phyloP scores from a whole-genome alignment of 352 stramenopile genomes.

The Globisporangium irregulare region DNA sequence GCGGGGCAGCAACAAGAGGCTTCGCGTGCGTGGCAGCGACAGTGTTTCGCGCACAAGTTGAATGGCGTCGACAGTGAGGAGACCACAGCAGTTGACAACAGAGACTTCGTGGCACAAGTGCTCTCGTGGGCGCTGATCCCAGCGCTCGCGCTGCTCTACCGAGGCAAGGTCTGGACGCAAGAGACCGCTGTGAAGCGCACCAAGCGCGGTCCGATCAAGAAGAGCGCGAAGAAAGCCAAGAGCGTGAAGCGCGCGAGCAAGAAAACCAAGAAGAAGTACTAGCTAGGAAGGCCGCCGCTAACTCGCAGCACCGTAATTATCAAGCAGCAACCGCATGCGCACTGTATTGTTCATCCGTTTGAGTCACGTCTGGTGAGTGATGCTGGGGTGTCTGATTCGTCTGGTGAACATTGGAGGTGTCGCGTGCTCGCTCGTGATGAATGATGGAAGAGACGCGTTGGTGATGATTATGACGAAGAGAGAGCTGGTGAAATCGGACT shows the following conservation, averaged over 20 bases:
- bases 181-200: constrained; percentile 15
- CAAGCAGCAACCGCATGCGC: background rate
- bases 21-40: background rate
- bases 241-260: constrained; percentile 7
- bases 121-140: background rate
- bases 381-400: background rate
- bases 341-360: background rate
- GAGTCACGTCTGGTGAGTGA: background rate
- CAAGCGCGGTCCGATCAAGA: constrained; percentile 11
- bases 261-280: constrained; percentile 12
- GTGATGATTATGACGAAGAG: background rate
- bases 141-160: constrained; percentile 13
- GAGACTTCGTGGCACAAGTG: background rate
- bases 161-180: constrained; percentile 19
- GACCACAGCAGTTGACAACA: too few species aligned
- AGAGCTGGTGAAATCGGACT: background rate
- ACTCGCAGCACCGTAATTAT: background rate
- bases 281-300: background rate
- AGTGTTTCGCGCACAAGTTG: constrained; percentile 13
- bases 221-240: constrained; percentile 6
- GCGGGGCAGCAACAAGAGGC: background rate
- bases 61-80: background rate
- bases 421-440: background rate
- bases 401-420: background rate
- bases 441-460: background rate